phyloP scores from a whole-genome alignment of 208 protist genomes.

The Crithidia thermophila region DNA sequence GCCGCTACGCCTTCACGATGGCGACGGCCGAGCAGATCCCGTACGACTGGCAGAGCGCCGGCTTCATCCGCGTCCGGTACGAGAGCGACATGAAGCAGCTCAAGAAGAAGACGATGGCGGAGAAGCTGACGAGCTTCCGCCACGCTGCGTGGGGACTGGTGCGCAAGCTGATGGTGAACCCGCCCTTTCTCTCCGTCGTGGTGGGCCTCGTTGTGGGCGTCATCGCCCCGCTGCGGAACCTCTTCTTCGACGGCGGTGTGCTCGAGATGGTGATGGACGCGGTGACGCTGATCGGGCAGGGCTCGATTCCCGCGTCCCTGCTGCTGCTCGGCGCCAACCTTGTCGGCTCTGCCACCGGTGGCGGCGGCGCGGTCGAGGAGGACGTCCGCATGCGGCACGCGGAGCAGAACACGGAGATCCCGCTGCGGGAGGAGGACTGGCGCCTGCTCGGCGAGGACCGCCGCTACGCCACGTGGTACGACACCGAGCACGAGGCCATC shows the following conservation, averaged over 20 bases:
- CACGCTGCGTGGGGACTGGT: constrained; percentile 4
- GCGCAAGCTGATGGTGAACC: constrained; percentile 41
- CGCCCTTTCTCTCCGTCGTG: constrained; percentile 75
- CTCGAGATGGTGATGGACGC: constrained; percentile 70
- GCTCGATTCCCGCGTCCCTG: constrained; percentile 74
- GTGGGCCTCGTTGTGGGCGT: constrained; percentile 70
- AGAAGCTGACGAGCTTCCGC: constrained; percentile 11
- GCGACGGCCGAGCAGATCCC: constrained; percentile 37
- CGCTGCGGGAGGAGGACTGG: constrained; percentile 32
- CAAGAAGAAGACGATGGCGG: constrained; percentile 7
- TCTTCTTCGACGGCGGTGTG: constrained; percentile 60
- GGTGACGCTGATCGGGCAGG: constrained; percentile 52
- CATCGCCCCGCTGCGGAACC: constrained; percentile 51
- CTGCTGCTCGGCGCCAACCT: constrained; percentile 80
- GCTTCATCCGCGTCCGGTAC: constrained; percentile 60
- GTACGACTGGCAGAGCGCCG: constrained; percentile 62
- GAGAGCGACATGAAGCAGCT: constrained; percentile 38
- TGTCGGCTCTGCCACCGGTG: constrained; percentile 30
- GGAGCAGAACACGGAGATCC: constrained; percentile 74
- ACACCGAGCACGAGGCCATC: constrained; percentile 32
- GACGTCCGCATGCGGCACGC: constrained; percentile 50
- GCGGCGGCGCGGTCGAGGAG: not conserved
- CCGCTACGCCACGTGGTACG: constrained; percentile 39
- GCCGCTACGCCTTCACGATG: constrained; percentile 22
- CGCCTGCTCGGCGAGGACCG: constrained; percentile 34